A percentile compares a stretch with the other conserved stretches of the same genome.
Conservation (phyloP, 1,139 yeast genomes). For the Nakaseomyces nivariensis region DNA sequence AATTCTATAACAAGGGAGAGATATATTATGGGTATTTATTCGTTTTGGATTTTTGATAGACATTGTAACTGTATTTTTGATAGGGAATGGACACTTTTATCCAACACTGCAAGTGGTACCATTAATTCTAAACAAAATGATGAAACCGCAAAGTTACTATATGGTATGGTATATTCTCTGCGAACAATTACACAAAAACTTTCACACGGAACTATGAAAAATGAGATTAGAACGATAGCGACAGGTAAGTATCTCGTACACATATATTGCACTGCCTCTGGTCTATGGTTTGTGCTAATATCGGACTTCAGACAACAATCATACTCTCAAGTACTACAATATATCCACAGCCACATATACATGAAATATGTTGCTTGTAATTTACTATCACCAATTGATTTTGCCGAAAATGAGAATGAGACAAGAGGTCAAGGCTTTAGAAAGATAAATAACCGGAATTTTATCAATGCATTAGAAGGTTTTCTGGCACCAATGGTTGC, state of each 20-base stretch:
- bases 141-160: constrained; percentile 65
- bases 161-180: constrained; percentile 79
- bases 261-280: constrained; percentile 68
- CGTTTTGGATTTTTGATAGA: constrained; percentile 82
- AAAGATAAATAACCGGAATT: constrained; percentile 24
- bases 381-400: constrained; percentile 25
- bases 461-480: constrained; percentile 22
- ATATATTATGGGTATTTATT: constrained; percentile 45
- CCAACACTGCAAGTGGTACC: constrained; percentile 34
- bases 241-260: constrained; percentile 74
- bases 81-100: constrained; percentile 43
- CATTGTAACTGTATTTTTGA: constrained; percentile 74
- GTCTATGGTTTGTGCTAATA: constrained; percentile 62
- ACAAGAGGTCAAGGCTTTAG: constrained; percentile 26
- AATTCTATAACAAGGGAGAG: no score
- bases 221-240: constrained; percentile 53
- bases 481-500: constrained; percentile 26
- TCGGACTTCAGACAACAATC: constrained; percentile 60
- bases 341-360: constrained; percentile 59
- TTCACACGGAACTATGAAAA: constrained; percentile 31
- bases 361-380: constrained; percentile 64
- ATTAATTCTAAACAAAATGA: constrained; percentile 50
- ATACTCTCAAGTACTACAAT: constrained; percentile 49
- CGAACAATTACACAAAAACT: constrained; percentile 64
- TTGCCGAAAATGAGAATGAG: constrained; percentile 23